Evolutionary conservation across 495 filamentous ascomycete species (phyloP).

Genomic region (Talaromyces thailandensis): DNA sequence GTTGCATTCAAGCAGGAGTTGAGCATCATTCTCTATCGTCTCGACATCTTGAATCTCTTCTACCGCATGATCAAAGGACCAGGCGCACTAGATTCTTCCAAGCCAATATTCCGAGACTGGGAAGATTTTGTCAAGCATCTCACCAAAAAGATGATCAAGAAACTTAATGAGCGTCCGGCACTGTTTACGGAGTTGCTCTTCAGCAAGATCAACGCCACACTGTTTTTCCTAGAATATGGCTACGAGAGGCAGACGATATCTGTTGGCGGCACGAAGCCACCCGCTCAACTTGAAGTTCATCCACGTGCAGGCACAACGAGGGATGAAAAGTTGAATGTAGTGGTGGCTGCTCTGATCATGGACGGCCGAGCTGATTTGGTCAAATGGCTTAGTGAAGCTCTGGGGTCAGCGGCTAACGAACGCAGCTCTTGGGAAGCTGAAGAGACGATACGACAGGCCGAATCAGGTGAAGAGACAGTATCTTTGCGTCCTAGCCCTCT

Average conservation of each 20-base stretch:
- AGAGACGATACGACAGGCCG: slow-evolving; percentile 45
- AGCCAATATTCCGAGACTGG: slow-evolving; percentile 74
- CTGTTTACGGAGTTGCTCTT: slow-evolving; percentile 86
- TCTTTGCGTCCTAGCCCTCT: slow-evolving; percentile 21
- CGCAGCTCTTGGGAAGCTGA: slow-evolving; percentile 71
- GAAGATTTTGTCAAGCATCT: slow-evolving; percentile 80
- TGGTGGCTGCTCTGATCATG: slow-evolving; percentile 67
- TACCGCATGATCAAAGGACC: slow-evolving; percentile 91
- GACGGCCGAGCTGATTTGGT: slow-evolving; percentile 64
- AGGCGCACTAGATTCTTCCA: slow-evolving; percentile 57
- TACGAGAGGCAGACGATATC: slow-evolving; percentile 70
- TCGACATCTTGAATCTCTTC: slow-evolving; percentile 84
- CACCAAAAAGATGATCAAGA: slow-evolving; percentile 64
- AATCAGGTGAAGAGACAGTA: slow-evolving; percentile 27
- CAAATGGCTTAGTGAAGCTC: slow-evolving; percentile 70
- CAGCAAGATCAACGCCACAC: slow-evolving; percentile 77
- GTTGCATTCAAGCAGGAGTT: slow-evolving; percentile 91
- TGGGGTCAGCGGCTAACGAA: slow-evolving; percentile 60
- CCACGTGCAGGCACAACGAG: slow-evolving; percentile 45
- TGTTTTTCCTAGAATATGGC: slow-evolving; percentile 82
- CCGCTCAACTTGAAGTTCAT: slow-evolving; percentile 74
- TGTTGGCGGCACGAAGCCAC: slow-evolving; percentile 44
- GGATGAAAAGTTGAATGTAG: slow-evolving; percentile 67
- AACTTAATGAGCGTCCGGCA: slow-evolving; percentile 73
- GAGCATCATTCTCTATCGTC: slow-evolving; percentile 75